Base-by-base conservation (phyloP, 1,284 basidiomycete species). In the Sanguinoderma infundibulare region DNA sequence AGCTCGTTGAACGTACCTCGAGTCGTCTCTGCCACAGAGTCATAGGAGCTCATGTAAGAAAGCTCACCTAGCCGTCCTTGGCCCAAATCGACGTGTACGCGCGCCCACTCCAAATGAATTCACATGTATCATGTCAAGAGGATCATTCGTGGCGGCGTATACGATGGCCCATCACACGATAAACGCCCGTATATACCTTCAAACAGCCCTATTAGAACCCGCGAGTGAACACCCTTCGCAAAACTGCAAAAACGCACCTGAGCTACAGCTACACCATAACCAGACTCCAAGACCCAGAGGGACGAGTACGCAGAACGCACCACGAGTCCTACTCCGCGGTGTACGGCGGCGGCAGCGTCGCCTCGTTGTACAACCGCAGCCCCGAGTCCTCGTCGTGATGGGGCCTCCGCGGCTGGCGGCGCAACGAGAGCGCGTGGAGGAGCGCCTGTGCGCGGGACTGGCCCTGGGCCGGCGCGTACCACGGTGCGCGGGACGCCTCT, bases 321-420 rank as follows among this genome's bases (percentile, higher is more conserved):
- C 22, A 42, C 20, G 6, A 22, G 1, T n/a, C 1, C 53, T 55
- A 55, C 20, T 46, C 53, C 28, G 53, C 20, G 6, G 53, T 55
- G 9, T 66, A 66, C 5, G 64, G 64, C 26, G 64, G 64, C 26
- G 64, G 64, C 44, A 63, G 49, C 32, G 60, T 42, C 22, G 53
- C 51, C 17, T 61, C 52, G 26, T 61, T 55, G 40, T 63, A 66
- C 47, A 63, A 14, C 57, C 64, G 36, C 51, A 66, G 35, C 17
- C 64, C 64, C 28, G 64, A 66, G 26, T 66, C 64, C 4, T 58
- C 52, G 34, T 63, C 59, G 38, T 40, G 57, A 5, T 20, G 30
- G 24, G 28, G 50, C 17, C 15, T 26, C 39, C 20, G 14, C 20
- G 20, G 22, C 24, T 24, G 38, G 26, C 32, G n/a, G 9, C 47